Percentiles rank a stretch among this genome's conserved stretches.
phyloP scores from a whole-genome alignment of 2,329 filamentous ascomycete genomes.

The Apiospora malaysiana region DNA sequence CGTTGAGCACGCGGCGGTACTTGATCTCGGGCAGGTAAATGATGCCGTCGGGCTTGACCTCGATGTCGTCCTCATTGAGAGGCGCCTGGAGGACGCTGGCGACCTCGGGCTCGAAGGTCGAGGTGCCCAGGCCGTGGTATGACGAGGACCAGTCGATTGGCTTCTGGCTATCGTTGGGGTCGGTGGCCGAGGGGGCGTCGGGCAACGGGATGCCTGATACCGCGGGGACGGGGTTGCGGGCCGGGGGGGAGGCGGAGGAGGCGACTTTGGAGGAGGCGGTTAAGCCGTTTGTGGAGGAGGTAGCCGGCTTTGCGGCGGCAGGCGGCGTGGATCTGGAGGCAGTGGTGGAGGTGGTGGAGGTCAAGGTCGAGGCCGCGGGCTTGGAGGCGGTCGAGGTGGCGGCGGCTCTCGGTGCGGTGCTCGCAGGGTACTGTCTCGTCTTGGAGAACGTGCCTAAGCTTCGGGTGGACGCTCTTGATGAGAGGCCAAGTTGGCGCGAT shows the following conservation, averaged over 20 bases:
- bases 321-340: constrained; percentile 16
- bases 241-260: constrained; percentile 26
- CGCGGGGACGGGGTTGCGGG: constrained; percentile 34
- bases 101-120: constrained; percentile 74
- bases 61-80: constrained; percentile 76
- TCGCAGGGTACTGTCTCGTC: constrained; percentile 6
- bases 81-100: constrained; percentile 71
- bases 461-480: background rate
- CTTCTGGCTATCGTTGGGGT: constrained; percentile 16
- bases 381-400: constrained; percentile 23
- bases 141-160: constrained; percentile 80
- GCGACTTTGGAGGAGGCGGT: constrained; percentile 22
- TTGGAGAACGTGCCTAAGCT: constrained; percentile 6
- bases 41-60: constrained; percentile 97
- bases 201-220: constrained; percentile 38
- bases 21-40: constrained; percentile 98
- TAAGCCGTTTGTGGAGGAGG: constrained; percentile 24
- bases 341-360: constrained; percentile 22
- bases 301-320: constrained; percentile 21
- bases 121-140: constrained; percentile 77
- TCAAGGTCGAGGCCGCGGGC: constrained; percentile 26
- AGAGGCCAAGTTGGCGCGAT: constrained; percentile 2
- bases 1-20: constrained; percentile 88
- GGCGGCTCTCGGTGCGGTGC: background rate
- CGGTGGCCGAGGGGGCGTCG: constrained; percentile 31